A percentile compares a stretch with the other conserved stretches of the same genome.
phyloP scores from a whole-genome alignment of 1,284 basidiomycete species.

The Puccinia hordei region DNA sequence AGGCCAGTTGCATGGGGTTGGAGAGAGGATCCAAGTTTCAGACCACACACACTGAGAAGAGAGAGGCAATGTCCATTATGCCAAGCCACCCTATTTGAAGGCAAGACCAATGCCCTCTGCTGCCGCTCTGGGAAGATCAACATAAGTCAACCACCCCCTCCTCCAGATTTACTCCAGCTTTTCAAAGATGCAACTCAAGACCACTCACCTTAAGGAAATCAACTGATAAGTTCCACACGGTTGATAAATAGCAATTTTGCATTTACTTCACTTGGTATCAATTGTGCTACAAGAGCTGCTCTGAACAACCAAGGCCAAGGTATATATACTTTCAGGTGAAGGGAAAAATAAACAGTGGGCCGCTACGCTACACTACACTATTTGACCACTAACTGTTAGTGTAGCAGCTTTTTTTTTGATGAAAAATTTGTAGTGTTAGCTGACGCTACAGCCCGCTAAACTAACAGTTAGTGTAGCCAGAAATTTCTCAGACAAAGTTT shows the following conservation, averaged over 20 bases:
- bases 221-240: background rate
- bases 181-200: background rate
- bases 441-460: too few species aligned
- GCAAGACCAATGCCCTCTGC: background rate
- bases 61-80: background rate
- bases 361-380: too few species aligned
- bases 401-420: too few species aligned
- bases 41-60: background rate
- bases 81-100: background rate
- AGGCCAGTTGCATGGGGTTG: too few species aligned
- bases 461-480: too few species aligned
- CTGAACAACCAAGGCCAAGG: background rate
- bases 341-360: too few species aligned
- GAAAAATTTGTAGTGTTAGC: too few species aligned
- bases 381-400: too few species aligned
- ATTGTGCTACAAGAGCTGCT: background rate
- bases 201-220: background rate
- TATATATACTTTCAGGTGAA: background rate
- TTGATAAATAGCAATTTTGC: too few species aligned
- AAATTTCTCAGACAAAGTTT: too few species aligned
- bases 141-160: background rate
- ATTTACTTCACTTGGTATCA: background rate
- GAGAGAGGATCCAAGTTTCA: too few species aligned
- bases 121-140: background rate
- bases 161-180: too few species aligned